Percentiles rank a stretch among this genome's conserved stretches.
These are phyloP conservation scores for Trichoderma cornu-damae DNA, from an alignment of 2,329 filamentous ascomycete species.

Conservation along the genomic window DNA sequence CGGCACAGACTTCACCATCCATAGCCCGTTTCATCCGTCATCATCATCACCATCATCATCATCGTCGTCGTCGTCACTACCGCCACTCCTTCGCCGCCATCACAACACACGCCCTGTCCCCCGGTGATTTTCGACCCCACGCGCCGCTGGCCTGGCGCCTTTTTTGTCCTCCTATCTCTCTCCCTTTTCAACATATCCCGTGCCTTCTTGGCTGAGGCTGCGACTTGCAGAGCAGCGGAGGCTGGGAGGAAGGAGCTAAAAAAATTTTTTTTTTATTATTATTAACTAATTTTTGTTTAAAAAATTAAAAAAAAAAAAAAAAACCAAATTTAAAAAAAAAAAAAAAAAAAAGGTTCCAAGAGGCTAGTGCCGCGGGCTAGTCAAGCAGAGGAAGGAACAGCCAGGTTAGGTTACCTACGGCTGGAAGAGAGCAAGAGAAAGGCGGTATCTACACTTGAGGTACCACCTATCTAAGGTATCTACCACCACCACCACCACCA, in stretches of 20 bases:
- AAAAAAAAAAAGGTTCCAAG: background rate
- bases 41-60: background rate
- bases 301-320: too few relatives aligned
- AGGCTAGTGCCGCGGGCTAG: conserved; percentile 4
- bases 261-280: too few relatives aligned
- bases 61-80: background rate
- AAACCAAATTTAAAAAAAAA: too few relatives aligned
- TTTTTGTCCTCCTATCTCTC: conserved; percentile 1
- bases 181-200: background rate
- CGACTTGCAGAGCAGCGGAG: background rate
- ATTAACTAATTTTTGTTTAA: too few relatives aligned
- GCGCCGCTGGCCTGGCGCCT: background rate
- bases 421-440: background rate
- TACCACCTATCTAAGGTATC: too few relatives aligned
- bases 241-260: background rate
- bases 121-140: conserved; percentile 2
- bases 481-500: too few relatives aligned
- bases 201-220: conserved; percentile 4
- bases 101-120: background rate
- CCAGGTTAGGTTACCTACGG: background rate
- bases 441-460: too few relatives aligned
- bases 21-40: background rate
- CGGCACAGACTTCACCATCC: too few relatives aligned
- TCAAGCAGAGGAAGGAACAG: background rate
- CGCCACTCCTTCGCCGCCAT: background rate